A percentile compares a stretch with the other conserved stretches of the same genome.
phyloP scores from a whole-genome alignment of 768 basidiomycete genomes.

The Vishniacozyma victoriae region DNA sequence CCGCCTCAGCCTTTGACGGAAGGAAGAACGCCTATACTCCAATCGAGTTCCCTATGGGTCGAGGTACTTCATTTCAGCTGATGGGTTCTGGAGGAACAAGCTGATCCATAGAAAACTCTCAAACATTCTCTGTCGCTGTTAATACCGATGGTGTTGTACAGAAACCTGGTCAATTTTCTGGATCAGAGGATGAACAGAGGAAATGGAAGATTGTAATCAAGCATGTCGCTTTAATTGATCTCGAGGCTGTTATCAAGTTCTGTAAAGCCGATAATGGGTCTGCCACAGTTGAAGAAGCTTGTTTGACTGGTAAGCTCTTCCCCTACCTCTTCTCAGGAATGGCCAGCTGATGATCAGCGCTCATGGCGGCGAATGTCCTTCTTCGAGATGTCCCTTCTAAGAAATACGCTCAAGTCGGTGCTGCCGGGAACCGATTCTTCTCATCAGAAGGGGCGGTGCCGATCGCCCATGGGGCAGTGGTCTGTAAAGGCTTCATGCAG shows the following conservation, averaged over 20 bases:
- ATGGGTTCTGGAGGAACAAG: neutral
- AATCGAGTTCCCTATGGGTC: constrained; percentile 16
- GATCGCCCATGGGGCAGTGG: constrained; percentile 41
- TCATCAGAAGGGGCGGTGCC: constrained; percentile 27
- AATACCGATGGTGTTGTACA: constrained; percentile 28
- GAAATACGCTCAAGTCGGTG: constrained; percentile 39
- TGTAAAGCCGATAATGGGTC: constrained; percentile 23
- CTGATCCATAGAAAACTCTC: constrained; percentile 11
- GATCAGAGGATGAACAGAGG: constrained; percentile 33
- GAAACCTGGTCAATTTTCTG: constrained; percentile 13
- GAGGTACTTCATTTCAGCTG: neutral
- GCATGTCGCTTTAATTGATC: constrained; percentile 36
- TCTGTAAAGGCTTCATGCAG: constrained; percentile 47
- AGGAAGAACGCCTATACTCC: constrained; percentile 44
- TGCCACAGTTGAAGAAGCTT: constrained; percentile 24
- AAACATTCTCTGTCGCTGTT: constrained; percentile 25
- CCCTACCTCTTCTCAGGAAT: neutral
- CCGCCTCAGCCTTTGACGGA: constrained; percentile 28
- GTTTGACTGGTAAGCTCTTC: constrained; percentile 28
- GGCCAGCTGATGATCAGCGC: constrained; percentile 8
- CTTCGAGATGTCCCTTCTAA: constrained; percentile 37
- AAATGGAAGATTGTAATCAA: constrained; percentile 40
- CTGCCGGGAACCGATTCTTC: constrained; percentile 45
- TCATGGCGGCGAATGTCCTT: constrained; percentile 47
- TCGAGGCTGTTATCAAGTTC: constrained; percentile 35